Base-by-base conservation (phyloP, 2,329 filamentous ascomycete genomes). In the Aspergillus quadricinctus region DNA sequence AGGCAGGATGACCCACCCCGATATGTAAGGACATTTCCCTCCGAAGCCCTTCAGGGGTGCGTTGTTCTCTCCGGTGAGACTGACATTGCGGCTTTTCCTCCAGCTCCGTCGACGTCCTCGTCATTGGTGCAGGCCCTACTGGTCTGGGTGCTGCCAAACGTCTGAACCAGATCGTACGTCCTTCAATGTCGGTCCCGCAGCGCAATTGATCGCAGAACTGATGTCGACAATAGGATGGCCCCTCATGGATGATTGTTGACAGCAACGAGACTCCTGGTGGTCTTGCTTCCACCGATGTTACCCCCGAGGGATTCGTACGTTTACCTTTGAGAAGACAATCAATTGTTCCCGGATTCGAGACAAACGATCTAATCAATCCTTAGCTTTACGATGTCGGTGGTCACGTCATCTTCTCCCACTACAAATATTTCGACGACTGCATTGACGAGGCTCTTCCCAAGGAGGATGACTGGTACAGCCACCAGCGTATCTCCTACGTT, bases 371-470 rank as follows among this genome's bases (percentile, higher is more conserved):
- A 66, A 59, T 52, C 29, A 57, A 57, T 58, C 59, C 41, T 50
- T 71, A 96, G 93, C 86, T 99, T 69, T 99, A 97, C 84, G 94
- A 99, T 79, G 94, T 99, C 69, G 92, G 92, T 75, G 92, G 92
- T 69, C 92, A 97, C 79, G 92, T 97, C 79, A 97, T 97, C 80
- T 97, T 97, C 85, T 97, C 92, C 68, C 92, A 97, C 85, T 99
- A 99, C 88, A 97, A 97, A 82, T 99, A 99, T 86, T 99, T 99
- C 76, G 94, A 99, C 80, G 94, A 99, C 82, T 95, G 90, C 81
- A 88, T 99, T 74, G 85, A 97, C 76, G 94, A 99, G 83, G 94
- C 94, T 53, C 87, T 99, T 45, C 94, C 94, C 69, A 91, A 91
- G 72, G 86, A 92, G 57, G 88, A 90, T 58, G 94, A 99, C 81